Base-by-base conservation (phyloP, 495 filamentous ascomycete species). In the Neurospora tetraspora region DNA sequence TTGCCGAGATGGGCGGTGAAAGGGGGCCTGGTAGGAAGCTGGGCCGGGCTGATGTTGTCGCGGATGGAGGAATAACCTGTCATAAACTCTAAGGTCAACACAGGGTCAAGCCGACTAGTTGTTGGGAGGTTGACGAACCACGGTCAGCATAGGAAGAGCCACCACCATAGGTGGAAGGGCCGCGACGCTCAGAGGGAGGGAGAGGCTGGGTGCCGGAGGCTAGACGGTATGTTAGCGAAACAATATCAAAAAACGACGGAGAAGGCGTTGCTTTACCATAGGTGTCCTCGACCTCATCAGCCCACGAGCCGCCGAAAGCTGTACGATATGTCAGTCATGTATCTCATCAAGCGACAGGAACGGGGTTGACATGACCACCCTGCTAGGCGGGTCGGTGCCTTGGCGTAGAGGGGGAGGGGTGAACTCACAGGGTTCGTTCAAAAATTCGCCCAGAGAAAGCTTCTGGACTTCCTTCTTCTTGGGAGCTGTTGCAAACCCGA, bases 1-100 rank as follows among this genome's bases (percentile, higher is more conserved):
- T 99, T 99, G 73, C 96, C 96, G 70, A 99, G 88, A 85, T 99
- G 96, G 68, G 92, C 94, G 61, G 96, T 98, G 84, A 88, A 99
- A 0, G 96, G 96, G 38, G 96, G 95, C 83, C 94, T 93, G 43
- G 91, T 89, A 27, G 96, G 96, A 53, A 98, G 88, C n/a, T 77
- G 74, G 73, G 77, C 75, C 59, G 93, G 92, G 27, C 27, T 34
- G 71, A 97, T 88, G 75, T 91, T 87, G 76, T 97, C 93, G 74
- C 94, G 92, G 73, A 88, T 80, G 69, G 89, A 78, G 47, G 75
- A 87, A 77, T 90, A 93, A 76, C 89, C 90, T 85, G 71, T 10
- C 68, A 47, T 27, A 8, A 36, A 27, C 70, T 11, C 72, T 40
- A 3, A 74, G 38, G 34, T 27, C 34, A 42, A 68, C 20, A 47